Conservation (phyloP, 768 basidiomycete species). For the Pisolithus marmoratus region DNA sequence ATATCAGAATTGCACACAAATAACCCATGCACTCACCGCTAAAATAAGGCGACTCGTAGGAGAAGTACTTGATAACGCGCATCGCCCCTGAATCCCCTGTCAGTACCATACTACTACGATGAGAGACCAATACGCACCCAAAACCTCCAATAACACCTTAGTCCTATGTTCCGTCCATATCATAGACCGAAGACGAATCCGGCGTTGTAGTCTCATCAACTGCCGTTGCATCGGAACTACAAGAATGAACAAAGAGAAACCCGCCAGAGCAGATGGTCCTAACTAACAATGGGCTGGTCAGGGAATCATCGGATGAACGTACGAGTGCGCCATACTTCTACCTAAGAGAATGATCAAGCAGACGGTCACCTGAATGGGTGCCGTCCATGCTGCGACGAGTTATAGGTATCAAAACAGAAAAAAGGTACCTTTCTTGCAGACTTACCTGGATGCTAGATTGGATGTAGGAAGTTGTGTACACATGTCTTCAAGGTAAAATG, state of each 20-base stretch:
- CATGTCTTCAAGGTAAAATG: neutral
- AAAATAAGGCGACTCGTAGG: conserved; percentile 64
- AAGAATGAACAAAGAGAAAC: conserved; percentile 60
- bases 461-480: neutral
- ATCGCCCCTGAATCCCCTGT: conserved; percentile 41
- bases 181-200: conserved; percentile 49
- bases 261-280: conserved; percentile 64
- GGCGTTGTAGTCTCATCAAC: conserved; percentile 55
- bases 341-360: conserved; percentile 56
- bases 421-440: neutral
- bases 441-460: conserved; percentile 37
- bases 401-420: neutral
- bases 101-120: neutral
- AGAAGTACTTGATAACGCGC: conserved; percentile 75
- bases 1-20: neutral
- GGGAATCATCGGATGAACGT: neutral
- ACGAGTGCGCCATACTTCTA: conserved; percentile 37
- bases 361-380: conserved; percentile 58
- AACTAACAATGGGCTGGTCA: conserved; percentile 33
- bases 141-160: conserved; percentile 58
- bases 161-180: conserved; percentile 59
- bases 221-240: conserved; percentile 59
- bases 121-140: conserved; percentile 34
- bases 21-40: conserved; percentile 37
- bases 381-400: conserved; percentile 48